Percentiles rank a stretch among this genome's conserved stretches.
These are phyloP conservation scores for Trypanosoma vivax DNA, from an alignment of 208 protist species.

Conservation along the genomic window DNA sequence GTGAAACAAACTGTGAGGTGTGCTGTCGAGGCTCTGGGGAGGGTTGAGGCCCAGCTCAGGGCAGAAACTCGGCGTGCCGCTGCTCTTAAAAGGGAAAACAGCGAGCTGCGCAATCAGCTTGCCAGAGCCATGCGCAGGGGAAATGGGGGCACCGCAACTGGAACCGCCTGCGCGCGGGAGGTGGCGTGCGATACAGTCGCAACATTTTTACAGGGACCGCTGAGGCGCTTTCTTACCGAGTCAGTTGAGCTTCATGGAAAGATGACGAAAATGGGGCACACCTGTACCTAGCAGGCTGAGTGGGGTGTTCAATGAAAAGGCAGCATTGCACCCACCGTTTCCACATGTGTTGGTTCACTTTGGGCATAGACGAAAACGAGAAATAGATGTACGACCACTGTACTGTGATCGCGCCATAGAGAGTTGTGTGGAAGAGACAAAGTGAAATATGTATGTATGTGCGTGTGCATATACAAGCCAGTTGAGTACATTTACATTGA, in stretches of 20 bases:
- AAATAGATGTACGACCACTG: too few species aligned
- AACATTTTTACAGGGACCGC: constrained; percentile 13
- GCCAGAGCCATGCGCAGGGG: neutral
- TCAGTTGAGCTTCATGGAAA: constrained; percentile 3
- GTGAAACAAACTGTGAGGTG: constrained; percentile 9
- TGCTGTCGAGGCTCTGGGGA: constrained; percentile 3
- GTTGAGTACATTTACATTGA: too few species aligned
- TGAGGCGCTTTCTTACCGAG: constrained; percentile 10
- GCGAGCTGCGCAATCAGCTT: constrained; percentile 6
- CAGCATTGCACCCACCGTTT: too few species aligned
- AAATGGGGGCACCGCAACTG: neutral
- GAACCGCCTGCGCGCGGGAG: neutral
- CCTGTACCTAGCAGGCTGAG: too few species aligned
- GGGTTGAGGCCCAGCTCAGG: constrained; percentile 6
- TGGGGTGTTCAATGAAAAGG: too few species aligned
- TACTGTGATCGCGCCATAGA: too few species aligned
- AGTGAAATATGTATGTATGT: too few species aligned
- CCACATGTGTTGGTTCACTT: too few species aligned
- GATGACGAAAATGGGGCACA: neutral
- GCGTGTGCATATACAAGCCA: too few species aligned
- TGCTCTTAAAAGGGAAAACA: constrained; percentile 14
- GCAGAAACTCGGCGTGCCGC: constrained; percentile 1
- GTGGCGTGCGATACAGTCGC: neutral
- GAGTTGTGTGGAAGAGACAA: too few species aligned
- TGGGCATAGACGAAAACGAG: too few species aligned